phyloP scores from a whole-genome alignment of 306 rosid species.

The Casuarina glauca region DNA sequence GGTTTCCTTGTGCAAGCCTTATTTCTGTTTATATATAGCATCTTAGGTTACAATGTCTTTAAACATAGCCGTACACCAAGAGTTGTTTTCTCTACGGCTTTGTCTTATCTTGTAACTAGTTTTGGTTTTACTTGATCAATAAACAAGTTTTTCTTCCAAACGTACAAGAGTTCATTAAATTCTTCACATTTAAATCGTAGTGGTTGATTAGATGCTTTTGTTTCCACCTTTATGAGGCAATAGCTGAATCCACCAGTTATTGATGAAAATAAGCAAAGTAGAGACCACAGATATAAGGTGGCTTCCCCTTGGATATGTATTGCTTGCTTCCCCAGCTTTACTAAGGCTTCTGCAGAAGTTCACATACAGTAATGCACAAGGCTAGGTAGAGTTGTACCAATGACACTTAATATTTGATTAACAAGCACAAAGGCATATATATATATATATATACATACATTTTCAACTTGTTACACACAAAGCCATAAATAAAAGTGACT shows the following conservation, averaged over 20 bases:
- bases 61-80: too few relatives aligned
- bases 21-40: too few relatives aligned
- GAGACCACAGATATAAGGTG: constrained; percentile 39
- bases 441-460: neutral
- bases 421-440: constrained; percentile 1
- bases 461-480: constrained; percentile 6
- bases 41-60: too few relatives aligned
- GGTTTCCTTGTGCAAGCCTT: too few relatives aligned
- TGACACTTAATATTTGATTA: constrained; percentile 16
- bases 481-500: neutral
- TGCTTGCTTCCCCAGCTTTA: constrained; percentile 47
- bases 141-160: too few relatives aligned
- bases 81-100: too few relatives aligned
- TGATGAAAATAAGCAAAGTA: constrained; percentile 64
- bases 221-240: constrained; percentile 74
- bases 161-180: too few relatives aligned
- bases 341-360: constrained; percentile 54
- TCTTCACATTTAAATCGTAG: constrained; percentile 44
- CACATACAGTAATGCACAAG: constrained; percentile 24
- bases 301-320: constrained; percentile 35
- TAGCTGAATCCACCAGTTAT: constrained; percentile 68
- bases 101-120: too few relatives aligned
- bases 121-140: too few relatives aligned
- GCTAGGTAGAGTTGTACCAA: constrained; percentile 26
- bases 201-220: constrained; percentile 77